Percentiles rank a stretch among this genome's conserved stretches.
Conservation (phyloP, 2,329 filamentous ascomycete genomes). For the Pezicula rhizophila region DNA sequence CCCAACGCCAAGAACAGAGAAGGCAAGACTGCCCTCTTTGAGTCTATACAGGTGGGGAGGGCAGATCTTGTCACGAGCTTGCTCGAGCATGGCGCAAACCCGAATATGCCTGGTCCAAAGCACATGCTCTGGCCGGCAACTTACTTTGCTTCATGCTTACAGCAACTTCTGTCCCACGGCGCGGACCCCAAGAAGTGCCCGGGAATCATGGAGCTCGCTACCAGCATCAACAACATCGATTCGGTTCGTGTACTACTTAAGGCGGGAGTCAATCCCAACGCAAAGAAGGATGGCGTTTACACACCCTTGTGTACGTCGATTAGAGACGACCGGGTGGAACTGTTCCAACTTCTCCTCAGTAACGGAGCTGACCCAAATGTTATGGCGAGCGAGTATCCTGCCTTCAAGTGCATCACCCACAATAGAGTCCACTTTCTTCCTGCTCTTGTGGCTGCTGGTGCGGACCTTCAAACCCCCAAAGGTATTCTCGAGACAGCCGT, state of each 20-base stretch:
- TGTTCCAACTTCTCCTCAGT: conserved; percentile 52
- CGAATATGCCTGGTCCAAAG: conserved; percentile 64
- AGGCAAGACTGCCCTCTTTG: conserved; percentile 58
- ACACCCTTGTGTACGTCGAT: conserved; percentile 64
- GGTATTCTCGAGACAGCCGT: conserved; percentile 63
- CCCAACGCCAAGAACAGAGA: conserved; percentile 53
- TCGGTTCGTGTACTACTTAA: conserved; percentile 51
- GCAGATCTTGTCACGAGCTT: conserved; percentile 48
- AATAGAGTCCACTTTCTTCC: conserved; percentile 55
- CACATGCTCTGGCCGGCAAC: conserved; percentile 63
- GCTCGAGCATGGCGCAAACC: conserved; percentile 55
- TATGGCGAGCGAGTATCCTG: conserved; percentile 56
- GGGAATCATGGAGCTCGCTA: conserved; percentile 58
- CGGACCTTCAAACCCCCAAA: conserved; percentile 51
- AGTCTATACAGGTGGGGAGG: conserved; percentile 50
- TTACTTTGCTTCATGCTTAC: conserved; percentile 52
- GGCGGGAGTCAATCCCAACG: conserved; percentile 53
- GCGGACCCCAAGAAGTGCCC: conserved; percentile 55
- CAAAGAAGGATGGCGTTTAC: conserved; percentile 60
- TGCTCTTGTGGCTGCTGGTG: conserved; percentile 53
- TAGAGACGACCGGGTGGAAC: conserved; percentile 57
- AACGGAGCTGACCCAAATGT: conserved; percentile 46
- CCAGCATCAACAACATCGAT: conserved; percentile 58
- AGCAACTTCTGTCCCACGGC: conserved; percentile 51
- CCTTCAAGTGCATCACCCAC: conserved; percentile 64